Evolutionary conservation across 805 yeast genomes (phyloP).

Genomic region (Spathaspora boniae): DNA sequence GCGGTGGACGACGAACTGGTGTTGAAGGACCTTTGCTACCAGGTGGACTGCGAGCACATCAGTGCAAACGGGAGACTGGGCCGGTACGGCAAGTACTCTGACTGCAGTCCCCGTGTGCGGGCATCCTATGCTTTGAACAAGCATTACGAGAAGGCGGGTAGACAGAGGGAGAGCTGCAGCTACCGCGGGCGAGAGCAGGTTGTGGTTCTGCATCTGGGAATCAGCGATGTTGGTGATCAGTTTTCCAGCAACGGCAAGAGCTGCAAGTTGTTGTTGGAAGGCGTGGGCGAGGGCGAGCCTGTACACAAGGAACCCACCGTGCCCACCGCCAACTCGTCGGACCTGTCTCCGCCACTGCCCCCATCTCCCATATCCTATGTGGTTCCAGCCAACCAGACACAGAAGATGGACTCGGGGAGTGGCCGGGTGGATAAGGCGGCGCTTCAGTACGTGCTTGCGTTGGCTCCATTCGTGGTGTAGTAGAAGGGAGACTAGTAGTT

Average conservation of each 20-base stretch:
- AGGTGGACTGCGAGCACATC: slow-evolving; percentile 38
- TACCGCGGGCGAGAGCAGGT: slow-evolving; percentile 19
- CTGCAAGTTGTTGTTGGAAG: slow-evolving; percentile 13
- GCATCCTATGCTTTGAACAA: slow-evolving; percentile 40
- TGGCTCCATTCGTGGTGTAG: too few relatives aligned
- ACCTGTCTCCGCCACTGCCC: too few relatives aligned
- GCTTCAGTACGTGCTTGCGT: too few relatives aligned
- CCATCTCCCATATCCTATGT: too few relatives aligned
- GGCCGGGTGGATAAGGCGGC: too few relatives aligned
- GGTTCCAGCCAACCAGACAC: too few relatives aligned
- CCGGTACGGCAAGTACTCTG: slow-evolving; percentile 40
- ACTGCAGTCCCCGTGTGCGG: slow-evolving; percentile 35
- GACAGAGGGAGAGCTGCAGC: slow-evolving; percentile 20
- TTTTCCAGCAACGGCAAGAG: slow-evolving; percentile 23
- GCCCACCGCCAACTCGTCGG: too few relatives aligned
- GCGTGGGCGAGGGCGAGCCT: slow-evolving; percentile 1
- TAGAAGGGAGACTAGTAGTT: too few relatives aligned
- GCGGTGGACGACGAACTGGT: slow-evolving; percentile 17
- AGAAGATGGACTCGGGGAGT: too few relatives aligned
- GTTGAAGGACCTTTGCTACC: slow-evolving; percentile 32
- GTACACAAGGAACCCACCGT: not conserved
- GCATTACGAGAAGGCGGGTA: slow-evolving; percentile 21
- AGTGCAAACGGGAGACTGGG: slow-evolving; percentile 33
- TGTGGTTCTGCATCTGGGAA: slow-evolving; percentile 13
- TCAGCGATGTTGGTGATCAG: slow-evolving; percentile 15